These are phyloP conservation scores for Neostapfia colusana DNA, from an alignment of 176 grass and related monocot genomes.

Conservation along the genomic window DNA sequence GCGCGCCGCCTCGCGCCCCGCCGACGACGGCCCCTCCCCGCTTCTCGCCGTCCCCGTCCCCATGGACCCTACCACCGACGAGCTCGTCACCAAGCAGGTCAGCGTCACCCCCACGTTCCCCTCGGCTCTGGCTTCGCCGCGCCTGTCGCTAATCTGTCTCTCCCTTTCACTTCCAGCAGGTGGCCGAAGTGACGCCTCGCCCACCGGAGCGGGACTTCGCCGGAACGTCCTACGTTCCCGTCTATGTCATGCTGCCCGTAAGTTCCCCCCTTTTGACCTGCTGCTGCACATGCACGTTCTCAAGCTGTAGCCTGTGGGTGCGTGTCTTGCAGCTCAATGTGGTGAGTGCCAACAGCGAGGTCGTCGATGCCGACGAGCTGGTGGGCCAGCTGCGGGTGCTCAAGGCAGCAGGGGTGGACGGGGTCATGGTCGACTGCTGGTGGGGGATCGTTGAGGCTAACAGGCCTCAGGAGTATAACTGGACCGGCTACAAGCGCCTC, in stretches of 20 bases:
- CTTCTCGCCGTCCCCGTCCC: conserved; percentile 37
- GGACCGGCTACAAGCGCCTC: conserved; percentile 72
- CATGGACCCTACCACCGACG: conserved; percentile 40
- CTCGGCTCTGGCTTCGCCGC: not conserved
- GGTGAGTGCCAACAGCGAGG: conserved; percentile 53
- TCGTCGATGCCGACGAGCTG: conserved; percentile 59
- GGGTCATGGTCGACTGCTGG: conserved; percentile 93
- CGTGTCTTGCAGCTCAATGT: conserved; percentile 51
- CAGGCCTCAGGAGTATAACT: conserved; percentile 67
- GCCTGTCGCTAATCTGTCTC: not conserved
- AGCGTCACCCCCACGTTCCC: not conserved
- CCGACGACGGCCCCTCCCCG: conserved; percentile 19
- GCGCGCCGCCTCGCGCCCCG: conserved; percentile 22
- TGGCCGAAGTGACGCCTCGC: conserved; percentile 22
- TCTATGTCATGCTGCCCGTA: conserved; percentile 91
- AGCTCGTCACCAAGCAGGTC: conserved; percentile 41
- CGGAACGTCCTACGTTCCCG: conserved; percentile 73
- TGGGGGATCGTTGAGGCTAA: conserved; percentile 83
- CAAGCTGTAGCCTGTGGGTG: not conserved
- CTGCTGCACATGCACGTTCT: not conserved
- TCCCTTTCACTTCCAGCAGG: not conserved
- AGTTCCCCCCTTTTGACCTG: not conserved
- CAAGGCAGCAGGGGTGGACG: conserved; percentile 68
- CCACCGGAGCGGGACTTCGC: conserved; percentile 67
- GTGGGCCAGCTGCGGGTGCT: conserved; percentile 61